Conservation (phyloP, 208 protist species). For the Trichomonas tenax region DNA sequence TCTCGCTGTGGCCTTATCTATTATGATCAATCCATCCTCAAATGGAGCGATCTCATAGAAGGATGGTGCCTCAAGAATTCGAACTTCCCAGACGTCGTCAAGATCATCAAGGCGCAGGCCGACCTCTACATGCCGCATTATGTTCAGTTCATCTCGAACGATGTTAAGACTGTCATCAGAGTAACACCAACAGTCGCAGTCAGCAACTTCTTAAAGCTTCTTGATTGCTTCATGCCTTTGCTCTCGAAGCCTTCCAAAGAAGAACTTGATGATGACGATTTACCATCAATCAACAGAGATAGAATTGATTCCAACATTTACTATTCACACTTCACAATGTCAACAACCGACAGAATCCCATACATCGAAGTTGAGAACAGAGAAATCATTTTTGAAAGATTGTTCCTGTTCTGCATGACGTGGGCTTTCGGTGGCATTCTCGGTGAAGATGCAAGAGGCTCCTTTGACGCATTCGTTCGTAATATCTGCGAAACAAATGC, state of each 20-base stretch:
- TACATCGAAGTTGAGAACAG: slow-evolving; percentile 57
- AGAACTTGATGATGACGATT: background rate
- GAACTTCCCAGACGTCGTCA: background rate
- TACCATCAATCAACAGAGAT: background rate
- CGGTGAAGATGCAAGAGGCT: slow-evolving; percentile 57
- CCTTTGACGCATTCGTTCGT: slow-evolving; percentile 51
- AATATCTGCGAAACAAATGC: slow-evolving; percentile 64
- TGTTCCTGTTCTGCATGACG: slow-evolving; percentile 64
- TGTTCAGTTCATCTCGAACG: background rate
- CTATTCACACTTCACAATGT: slow-evolving; percentile 39
- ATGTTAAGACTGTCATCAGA: background rate
- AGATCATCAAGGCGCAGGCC: background rate
- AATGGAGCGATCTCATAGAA: slow-evolving; percentile 71
- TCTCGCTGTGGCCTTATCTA: slow-evolving; percentile 95
- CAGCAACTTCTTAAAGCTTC: background rate
- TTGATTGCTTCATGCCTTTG: background rate
- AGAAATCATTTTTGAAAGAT: slow-evolving; percentile 45
- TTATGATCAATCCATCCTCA: slow-evolving; percentile 52
- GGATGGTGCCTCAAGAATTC: slow-evolving; percentile 58
- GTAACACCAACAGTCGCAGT: background rate
- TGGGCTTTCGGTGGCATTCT: slow-evolving; percentile 84
- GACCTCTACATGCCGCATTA: background rate
- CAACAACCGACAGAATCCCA: slow-evolving; percentile 58
- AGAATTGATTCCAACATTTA: background rate
- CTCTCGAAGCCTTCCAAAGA: background rate